Percentiles rank a stretch among this genome's conserved stretches.
phyloP scores from a whole-genome alignment of 768 basidiomycete genomes.

The Mycena belliarum region DNA sequence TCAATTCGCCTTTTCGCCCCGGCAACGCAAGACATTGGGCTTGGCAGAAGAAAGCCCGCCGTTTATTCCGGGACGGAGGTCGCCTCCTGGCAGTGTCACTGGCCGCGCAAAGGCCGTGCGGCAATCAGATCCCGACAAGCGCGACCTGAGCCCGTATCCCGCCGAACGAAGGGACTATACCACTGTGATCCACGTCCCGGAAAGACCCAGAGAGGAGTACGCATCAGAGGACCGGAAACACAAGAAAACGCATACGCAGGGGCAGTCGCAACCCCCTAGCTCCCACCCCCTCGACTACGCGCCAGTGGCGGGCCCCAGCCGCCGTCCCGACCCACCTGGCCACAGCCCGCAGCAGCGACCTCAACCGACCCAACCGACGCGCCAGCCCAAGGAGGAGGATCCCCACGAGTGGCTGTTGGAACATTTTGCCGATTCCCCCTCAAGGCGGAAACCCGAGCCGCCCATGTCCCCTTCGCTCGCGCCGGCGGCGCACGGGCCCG shows the following conservation, averaged over 20 bases:
- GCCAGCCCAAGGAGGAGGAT: slow-evolving; percentile 45
- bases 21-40: not conserved
- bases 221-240: slow-evolving; percentile 10
- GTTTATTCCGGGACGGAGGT: slow-evolving; percentile 32
- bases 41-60: slow-evolving; percentile 14
- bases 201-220: slow-evolving; percentile 15
- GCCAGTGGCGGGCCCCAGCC: slow-evolving; percentile 3
- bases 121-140: slow-evolving; percentile 39
- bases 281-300: slow-evolving; percentile 5
- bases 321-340: slow-evolving; percentile 2
- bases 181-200: slow-evolving; percentile 21
- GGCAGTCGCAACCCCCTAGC: not conserved
- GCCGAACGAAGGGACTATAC: slow-evolving; percentile 17
- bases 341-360: slow-evolving; percentile 11
- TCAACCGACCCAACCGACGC: slow-evolving; percentile 4
- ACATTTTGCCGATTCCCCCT: slow-evolving; percentile 45
- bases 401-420: slow-evolving; percentile 63
- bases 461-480: slow-evolving; percentile 26
- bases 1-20: slow-evolving; percentile 14
- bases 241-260: slow-evolving; percentile 7
- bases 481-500: slow-evolving; percentile 28
- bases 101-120: slow-evolving; percentile 48
- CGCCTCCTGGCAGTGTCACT: slow-evolving; percentile 49
- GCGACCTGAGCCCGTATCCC: slow-evolving; percentile 20
- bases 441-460: slow-evolving; percentile 11